phyloP scores from a whole-genome alignment of 345 rosid genomes.

The Arabidopsis arenosa region DNA sequence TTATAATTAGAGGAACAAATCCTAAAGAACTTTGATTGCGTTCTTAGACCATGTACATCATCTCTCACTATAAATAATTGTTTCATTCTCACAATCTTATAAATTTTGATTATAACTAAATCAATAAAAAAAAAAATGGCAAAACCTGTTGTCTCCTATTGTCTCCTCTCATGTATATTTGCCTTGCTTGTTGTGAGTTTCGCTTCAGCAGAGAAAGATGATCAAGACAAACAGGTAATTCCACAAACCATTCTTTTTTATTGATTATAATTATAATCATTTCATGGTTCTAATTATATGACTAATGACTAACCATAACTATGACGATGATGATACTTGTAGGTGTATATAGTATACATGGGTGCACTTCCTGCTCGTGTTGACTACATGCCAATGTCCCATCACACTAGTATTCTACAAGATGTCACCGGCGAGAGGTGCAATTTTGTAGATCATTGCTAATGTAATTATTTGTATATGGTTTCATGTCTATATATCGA shows the following conservation, averaged over 20 bases:
- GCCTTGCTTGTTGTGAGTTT: constrained; percentile 20
- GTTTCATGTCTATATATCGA: not conserved
- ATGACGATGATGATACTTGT: constrained; percentile 25
- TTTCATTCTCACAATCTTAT: constrained; percentile 9
- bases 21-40: constrained; percentile 18
- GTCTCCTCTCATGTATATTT: constrained; percentile 23
- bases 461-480: not conserved
- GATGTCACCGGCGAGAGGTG: constrained; percentile 48
- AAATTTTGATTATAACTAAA: not conserved
- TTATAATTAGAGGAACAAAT: constrained; percentile 14
- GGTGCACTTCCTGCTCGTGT: constrained; percentile 52
- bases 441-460: constrained; percentile 18
- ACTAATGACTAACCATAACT: not conserved
- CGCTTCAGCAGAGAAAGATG: constrained; percentile 18
- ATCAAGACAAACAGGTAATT: constrained; percentile 38
- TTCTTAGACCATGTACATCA: constrained; percentile 17
- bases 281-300: not conserved
- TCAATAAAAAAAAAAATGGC: constrained; percentile 6
- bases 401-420: constrained; percentile 52
- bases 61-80: constrained; percentile 22
- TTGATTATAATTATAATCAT: not conserved
- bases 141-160: constrained; percentile 7
- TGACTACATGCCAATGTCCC: constrained; percentile 49
- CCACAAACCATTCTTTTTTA: not conserved
- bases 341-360: constrained; percentile 59